Evolutionary conservation across 2,329 filamentous ascomycete genomes (phyloP), one percentile per base, ranked within the genome.

Genomic region (Gnomoniopsis sp.): DNA sequence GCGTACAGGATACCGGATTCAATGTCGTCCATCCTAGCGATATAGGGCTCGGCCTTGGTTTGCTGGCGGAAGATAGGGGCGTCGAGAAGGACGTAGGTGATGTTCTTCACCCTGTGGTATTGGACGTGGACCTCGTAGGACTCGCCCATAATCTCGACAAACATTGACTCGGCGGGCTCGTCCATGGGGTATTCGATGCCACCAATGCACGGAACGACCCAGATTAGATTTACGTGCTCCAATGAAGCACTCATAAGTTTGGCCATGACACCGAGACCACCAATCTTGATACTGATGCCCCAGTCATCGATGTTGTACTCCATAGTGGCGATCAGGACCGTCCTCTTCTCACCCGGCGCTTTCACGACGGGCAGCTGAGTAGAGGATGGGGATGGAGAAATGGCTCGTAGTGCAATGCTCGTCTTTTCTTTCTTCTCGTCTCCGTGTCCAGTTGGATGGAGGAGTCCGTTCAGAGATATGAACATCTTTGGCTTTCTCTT

Each of bases 251-350:
- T 83, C 86, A 88, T 89, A 4, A 88, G 73, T 66, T 87, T 84
- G 43, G 86, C 85, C 86, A 89, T 89, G 61, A 88, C 86, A 70
- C 86, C 86, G 7, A 89, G 75, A 62, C 86, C 86, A 62, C 86
- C 86, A 52, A 89, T 89, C 72, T 89, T 89, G 72, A 89, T 85
- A 70, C 87, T 88, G 72, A 89, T 86, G 4, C 72, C 78, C 83
- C 86, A 88, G 67, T 89, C 86, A 57, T 86, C 83, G 60, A 89
- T 88, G 62, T 88, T 85, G 71, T 89, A 89, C 69, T 89, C 86
- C 83, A 89, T 88, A 7, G 86, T 88, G 14, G 85, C 86, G 55
- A 89, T 87, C 22, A 89, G 77, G 2, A 88, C 81, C 34, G 80
- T 87, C n/a, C 82, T 62, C 57, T 51, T 62, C 53, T 62, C 60